Base-by-base conservation (phyloP, 768 basidiomycete species). In the Macrolepiota albuminosa region DNA sequence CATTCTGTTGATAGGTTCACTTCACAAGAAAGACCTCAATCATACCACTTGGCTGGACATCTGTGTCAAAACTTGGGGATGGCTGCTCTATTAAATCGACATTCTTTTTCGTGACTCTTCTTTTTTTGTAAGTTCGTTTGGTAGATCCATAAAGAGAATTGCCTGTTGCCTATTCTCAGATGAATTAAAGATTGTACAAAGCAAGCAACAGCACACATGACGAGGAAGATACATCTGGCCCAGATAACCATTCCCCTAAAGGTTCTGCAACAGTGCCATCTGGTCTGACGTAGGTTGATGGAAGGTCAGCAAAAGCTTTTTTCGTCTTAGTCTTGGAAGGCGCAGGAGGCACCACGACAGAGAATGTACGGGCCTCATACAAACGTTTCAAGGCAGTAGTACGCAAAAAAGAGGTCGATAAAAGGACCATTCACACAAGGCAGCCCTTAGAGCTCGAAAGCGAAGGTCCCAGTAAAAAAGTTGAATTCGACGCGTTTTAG, bases 281-380 rank as follows among this genome's bases (percentile, higher is more conserved):
- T 29, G 76, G 73, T 48, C 73, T 68, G 26, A 77, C 54, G 64
- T 72, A 80, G 37, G 68, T 65, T 26, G 74, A 73, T 13, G 90
- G 90, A 6, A 92, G 77, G 31, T 89, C 86, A 18, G 75, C 68
- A 54, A 78, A 81, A 45, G 75, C 80, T 68, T 86, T 91, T 62
- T 70, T 79, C 0, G 78, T 82, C 56, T 65, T 64, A 47, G 66
- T 63, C 50, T 66, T 61, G 33, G 24, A 10, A 39, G 45, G 40
- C 31, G 48, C 33, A 33, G 26, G 11, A 8, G 60, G 42, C 29
- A 36, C 40, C 37, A 48, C 47, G 10, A 54, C 46, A 47, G 48
- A 46, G 36, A 59, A 59, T 54, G 54, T n/a, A 36, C 61, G 66
- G 10, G 46, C 8, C 33, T 26, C 21, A 50, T 54, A 53, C 13